These are phyloP conservation scores for Paramecium pentaurelia DNA, from an alignment of 73 alveolate species.

Conservation along the genomic window DNA sequence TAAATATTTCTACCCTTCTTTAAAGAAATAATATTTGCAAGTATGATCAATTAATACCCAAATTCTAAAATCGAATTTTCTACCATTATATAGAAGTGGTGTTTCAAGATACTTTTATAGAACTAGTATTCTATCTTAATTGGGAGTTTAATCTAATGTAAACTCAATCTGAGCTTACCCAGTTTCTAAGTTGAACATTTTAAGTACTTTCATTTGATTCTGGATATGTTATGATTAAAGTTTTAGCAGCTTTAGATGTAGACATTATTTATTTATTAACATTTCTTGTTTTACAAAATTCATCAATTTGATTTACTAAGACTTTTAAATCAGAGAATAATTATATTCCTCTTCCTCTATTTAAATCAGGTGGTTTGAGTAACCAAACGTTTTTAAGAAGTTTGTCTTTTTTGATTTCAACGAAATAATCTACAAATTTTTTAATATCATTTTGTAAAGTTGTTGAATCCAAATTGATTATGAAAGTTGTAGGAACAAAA, in stretches of 20 bases:
- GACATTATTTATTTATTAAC: neutral
- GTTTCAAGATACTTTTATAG: conserved; percentile 6
- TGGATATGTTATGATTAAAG: neutral
- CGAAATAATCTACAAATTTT: neutral
- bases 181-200: neutral
- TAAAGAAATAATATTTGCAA: neutral
- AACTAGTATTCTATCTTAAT: neutral
- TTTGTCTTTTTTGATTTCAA: neutral
- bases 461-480: conserved; percentile 9
- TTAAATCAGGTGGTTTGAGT: conserved; percentile 55
- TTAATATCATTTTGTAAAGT: neutral
- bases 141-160: neutral
- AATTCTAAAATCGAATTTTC: conserved; percentile 16
- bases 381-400: conserved; percentile 30
- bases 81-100: conserved; percentile 2
- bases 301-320: neutral
- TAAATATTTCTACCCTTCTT: neutral
- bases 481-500: neutral
- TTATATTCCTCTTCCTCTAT: conserved; percentile 57
- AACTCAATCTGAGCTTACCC: neutral
- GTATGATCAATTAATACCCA: conserved; percentile 9
- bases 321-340: conserved; percentile 25
- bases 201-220: neutral
- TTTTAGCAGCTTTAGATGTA: neutral
- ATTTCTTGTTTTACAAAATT: neutral